These are phyloP conservation scores for Darksidea phi DNA, from an alignment of 495 filamentous ascomycete genomes.

Conservation along the genomic window DNA sequence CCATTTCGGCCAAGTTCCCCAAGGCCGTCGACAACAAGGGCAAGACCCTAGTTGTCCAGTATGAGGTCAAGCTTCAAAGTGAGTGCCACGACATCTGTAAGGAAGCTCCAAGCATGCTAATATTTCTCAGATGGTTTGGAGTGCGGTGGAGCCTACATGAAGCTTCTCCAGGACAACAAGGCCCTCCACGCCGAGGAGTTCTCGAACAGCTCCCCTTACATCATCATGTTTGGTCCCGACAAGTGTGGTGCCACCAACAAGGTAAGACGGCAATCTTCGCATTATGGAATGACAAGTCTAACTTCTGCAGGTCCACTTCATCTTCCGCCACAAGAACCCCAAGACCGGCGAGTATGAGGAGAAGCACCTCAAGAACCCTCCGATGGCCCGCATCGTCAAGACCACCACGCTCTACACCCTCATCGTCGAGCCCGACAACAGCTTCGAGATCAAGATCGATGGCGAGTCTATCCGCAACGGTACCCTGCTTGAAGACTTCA, in stretches of 20 bases:
- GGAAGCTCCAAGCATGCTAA: conserved; percentile 25
- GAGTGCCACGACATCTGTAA: conserved; percentile 43
- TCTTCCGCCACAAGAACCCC: conserved; percentile 99
- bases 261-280: conserved; percentile 48
- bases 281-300: background rate
- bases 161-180: conserved; percentile 97
- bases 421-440: conserved; percentile 93
- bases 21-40: conserved; percentile 96
- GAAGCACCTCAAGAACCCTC: conserved; percentile 90
- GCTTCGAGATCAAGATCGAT: conserved; percentile 85
- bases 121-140: conserved; percentile 74
- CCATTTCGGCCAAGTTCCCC: conserved; percentile 97
- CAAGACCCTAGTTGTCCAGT: conserved; percentile 95
- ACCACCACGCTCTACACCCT: conserved; percentile 91
- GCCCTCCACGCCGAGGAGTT: conserved; percentile 96
- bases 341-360: conserved; percentile 99
- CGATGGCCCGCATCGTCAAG: conserved; percentile 84
- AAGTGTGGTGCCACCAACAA: conserved; percentile 99
- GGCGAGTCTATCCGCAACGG: conserved; percentile 82
- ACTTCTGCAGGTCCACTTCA: conserved; percentile 81
- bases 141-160: conserved; percentile 98
- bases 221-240: conserved; percentile 99
- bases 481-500: conserved; percentile 92
- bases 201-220: conserved; percentile 93
- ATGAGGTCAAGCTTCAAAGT: conserved; percentile 99